Conservation (phyloP, 805 yeast species). For the Scheffersomyces lignosus region DNA sequence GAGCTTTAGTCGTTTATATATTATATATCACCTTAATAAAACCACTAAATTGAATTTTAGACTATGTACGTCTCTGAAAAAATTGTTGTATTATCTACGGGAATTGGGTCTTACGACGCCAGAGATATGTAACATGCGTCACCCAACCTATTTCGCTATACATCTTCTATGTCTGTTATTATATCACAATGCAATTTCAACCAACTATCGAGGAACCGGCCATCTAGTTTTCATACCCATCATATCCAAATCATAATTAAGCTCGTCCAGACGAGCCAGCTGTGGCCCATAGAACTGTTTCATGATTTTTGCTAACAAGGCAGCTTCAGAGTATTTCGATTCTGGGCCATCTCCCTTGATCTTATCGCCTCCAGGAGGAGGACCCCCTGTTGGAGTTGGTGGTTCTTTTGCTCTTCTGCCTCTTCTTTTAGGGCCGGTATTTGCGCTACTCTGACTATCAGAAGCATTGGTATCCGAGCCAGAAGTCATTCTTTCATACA, state of each 20-base stretch:
- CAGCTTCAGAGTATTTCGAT: conserved; percentile 32
- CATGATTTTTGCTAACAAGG: conserved; percentile 41
- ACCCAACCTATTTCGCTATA: background rate
- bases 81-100: too few species aligned
- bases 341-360: conserved; percentile 11
- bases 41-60: too few species aligned
- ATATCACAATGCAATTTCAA: too few species aligned
- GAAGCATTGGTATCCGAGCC: conserved; percentile 40
- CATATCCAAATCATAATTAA: conserved; percentile 32
- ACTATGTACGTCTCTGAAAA: too few species aligned
- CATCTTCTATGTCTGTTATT: too few species aligned
- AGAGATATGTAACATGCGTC: too few species aligned
- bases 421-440: conserved; percentile 29
- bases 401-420: conserved; percentile 36
- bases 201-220: conserved; percentile 22
- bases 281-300: conserved; percentile 44
- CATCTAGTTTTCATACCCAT: conserved; percentile 39
- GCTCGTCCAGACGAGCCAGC: conserved; percentile 32
- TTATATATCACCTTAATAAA: background rate
- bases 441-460: conserved; percentile 14
- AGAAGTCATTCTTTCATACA: conserved; percentile 37
- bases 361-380: conserved; percentile 3
- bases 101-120: too few species aligned
- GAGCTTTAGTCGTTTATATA: background rate
- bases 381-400: conserved; percentile 5